Conservation (phyloP, 2,329 filamentous ascomycete genomes). For the Blastomyces silverae region DNA sequence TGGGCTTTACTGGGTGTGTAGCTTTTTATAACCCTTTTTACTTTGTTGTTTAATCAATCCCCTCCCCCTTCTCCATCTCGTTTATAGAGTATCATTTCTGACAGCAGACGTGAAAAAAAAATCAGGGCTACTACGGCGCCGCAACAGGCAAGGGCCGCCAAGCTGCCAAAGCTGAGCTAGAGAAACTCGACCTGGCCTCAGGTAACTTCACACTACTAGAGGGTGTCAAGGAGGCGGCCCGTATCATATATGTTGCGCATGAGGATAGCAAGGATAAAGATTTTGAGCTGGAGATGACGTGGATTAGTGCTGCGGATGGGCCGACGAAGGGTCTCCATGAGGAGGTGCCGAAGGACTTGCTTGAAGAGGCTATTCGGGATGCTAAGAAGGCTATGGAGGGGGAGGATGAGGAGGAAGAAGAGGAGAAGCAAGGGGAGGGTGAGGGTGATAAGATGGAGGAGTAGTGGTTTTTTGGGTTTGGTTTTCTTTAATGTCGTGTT, state of each 20-base stretch:
- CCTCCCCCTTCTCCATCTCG: background rate
- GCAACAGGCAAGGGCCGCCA: constrained; percentile 96
- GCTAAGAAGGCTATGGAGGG: constrained; percentile 85
- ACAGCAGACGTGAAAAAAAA: constrained; percentile 18
- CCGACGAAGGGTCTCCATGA: constrained; percentile 89
- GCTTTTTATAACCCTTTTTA: constrained; percentile 10
- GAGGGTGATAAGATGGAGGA: constrained; percentile 82
- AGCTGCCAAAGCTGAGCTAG: constrained; percentile 93
- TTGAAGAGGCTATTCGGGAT: constrained; percentile 85
- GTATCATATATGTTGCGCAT: constrained; percentile 95
- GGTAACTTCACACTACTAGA: constrained; percentile 72
- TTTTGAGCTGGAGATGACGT: constrained; percentile 98
- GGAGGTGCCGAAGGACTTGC: constrained; percentile 83
- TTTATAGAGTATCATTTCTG: constrained; percentile 21
- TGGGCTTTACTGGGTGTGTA: constrained; percentile 77
- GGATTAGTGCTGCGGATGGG: constrained; percentile 78
- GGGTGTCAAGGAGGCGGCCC: constrained; percentile 89
- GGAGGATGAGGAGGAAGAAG: constrained; percentile 75
- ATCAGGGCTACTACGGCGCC: constrained; percentile 85
- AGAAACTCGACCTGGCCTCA: constrained; percentile 85
- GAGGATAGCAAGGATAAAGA: constrained; percentile 99
- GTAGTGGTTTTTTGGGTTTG: constrained; percentile 34
- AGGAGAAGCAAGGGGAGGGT: constrained; percentile 52
- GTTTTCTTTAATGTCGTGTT: background rate
- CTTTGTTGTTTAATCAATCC: background rate